phyloP scores from a whole-genome alignment of 352 stramenopile genomes.

The Plasmopara viticola region DNA sequence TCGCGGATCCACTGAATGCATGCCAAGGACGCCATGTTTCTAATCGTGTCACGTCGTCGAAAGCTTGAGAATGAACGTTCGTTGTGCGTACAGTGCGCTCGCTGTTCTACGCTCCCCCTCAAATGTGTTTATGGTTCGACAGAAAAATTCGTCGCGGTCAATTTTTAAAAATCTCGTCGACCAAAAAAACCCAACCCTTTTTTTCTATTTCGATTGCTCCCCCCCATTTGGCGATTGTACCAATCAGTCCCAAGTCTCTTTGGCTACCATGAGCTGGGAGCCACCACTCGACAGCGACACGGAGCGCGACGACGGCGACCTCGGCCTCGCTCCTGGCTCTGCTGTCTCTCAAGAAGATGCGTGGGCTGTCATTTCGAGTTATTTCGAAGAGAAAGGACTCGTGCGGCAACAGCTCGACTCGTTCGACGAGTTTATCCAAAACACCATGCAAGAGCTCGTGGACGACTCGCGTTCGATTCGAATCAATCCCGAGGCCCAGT shows the following conservation, averaged over 20 bases:
- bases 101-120: not conserved
- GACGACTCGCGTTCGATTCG: constrained; percentile 95
- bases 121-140: no score
- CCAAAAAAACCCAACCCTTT: not conserved
- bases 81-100: not conserved
- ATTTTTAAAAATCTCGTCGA: not conserved
- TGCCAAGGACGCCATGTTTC: constrained; percentile 17
- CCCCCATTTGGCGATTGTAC: constrained; percentile 24
- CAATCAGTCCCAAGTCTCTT: constrained; percentile 4
- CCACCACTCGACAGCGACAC: constrained; percentile 55
- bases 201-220: constrained; percentile 5
- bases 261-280: constrained; percentile 56
- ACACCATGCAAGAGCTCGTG: constrained; percentile 99
- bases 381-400: constrained; percentile 99
- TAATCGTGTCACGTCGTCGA: no score
- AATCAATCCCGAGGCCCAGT: constrained; percentile 95
- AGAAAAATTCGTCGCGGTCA: no score
- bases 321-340: constrained; percentile 52
- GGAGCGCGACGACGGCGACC: constrained; percentile 39
- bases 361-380: constrained; percentile 98
- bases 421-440: constrained; percentile 99
- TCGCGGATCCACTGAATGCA: constrained; percentile 57
- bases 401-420: constrained; percentile 99
- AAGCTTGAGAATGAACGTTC: not conserved
- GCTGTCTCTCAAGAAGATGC: constrained; percentile 97